Conservation (phyloP, 495 filamentous ascomycete genomes). For the Trichocladium uniseriatum region DNA sequence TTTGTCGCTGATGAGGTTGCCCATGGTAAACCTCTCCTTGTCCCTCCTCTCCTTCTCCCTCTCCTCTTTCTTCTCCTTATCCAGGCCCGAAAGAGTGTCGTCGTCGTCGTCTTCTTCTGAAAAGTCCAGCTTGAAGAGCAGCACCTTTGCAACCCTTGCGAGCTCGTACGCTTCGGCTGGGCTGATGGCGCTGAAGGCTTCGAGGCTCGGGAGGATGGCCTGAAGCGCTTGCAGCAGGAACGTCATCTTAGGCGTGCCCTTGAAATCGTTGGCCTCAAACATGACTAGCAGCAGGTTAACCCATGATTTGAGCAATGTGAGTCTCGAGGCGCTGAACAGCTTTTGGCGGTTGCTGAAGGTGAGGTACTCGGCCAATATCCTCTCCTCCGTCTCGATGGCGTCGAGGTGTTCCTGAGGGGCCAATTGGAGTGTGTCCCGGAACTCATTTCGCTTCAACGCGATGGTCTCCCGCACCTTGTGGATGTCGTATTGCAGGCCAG, state of each 20-base stretch:
- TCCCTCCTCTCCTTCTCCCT: slow-evolving; percentile 37
- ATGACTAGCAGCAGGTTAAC: slow-evolving; percentile 69
- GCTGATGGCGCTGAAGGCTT: slow-evolving; percentile 56
- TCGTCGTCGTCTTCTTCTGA: slow-evolving; percentile 26
- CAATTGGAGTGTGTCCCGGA: slow-evolving; percentile 39
- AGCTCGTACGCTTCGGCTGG: slow-evolving; percentile 60
- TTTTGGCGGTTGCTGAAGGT: slow-evolving; percentile 54
- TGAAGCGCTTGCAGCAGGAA: slow-evolving; percentile 82
- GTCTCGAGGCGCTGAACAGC: slow-evolving; percentile 48
- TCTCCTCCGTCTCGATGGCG: slow-evolving; percentile 48
- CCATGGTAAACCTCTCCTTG: slow-evolving; percentile 41
- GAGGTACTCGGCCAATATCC: slow-evolving; percentile 45
- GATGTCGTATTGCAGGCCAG: slow-evolving; percentile 46
- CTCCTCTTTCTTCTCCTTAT: slow-evolving; percentile 36
- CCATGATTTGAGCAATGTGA: slow-evolving; percentile 67
- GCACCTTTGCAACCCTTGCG: slow-evolving; percentile 62
- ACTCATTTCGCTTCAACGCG: slow-evolving; percentile 45
- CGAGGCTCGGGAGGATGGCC: slow-evolving; percentile 74
- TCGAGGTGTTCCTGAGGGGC: slow-evolving; percentile 49
- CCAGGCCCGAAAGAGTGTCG: slow-evolving; percentile 28
- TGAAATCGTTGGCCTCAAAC: slow-evolving; percentile 65
- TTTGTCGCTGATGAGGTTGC: slow-evolving; percentile 76
- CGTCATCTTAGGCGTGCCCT: slow-evolving; percentile 52
- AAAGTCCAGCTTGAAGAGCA: slow-evolving; percentile 66
- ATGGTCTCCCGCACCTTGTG: slow-evolving; percentile 56